These are phyloP conservation scores for Backusella morwellensis DNA, from an alignment of 192 early-diverging fungal species.

Conservation along the genomic window DNA sequence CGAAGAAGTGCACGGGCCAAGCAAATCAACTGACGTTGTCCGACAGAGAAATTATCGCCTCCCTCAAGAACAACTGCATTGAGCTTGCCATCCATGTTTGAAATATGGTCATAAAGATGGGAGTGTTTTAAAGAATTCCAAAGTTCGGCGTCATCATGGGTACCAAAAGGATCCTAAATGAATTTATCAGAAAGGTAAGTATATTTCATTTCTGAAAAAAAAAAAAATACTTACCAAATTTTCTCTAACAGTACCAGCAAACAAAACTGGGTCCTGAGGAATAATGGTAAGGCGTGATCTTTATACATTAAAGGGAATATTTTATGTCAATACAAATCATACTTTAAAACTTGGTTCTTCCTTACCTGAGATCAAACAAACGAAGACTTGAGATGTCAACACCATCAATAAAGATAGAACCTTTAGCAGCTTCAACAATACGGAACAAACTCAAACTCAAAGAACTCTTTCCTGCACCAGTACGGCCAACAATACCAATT, in stretches of 20 bases:
- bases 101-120: slow-evolving; percentile 65
- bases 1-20: slow-evolving; percentile 69
- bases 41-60: slow-evolving; percentile 83
- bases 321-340: background rate
- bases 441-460: slow-evolving; percentile 66
- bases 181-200: background rate
- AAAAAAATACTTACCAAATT: slow-evolving; percentile 36
- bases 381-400: slow-evolving; percentile 57
- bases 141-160: slow-evolving; percentile 52
- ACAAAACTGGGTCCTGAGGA: slow-evolving; percentile 77
- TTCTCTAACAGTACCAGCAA: slow-evolving; percentile 56
- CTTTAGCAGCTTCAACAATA: slow-evolving; percentile 59
- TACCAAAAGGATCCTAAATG: slow-evolving; percentile 45
- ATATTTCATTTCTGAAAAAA: background rate
- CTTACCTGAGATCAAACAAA: slow-evolving; percentile 47
- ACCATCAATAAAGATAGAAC: slow-evolving; percentile 60
- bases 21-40: slow-evolving; percentile 69
- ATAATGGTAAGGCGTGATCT: slow-evolving; percentile 69
- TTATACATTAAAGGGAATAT: background rate
- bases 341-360: background rate
- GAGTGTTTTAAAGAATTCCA: slow-evolving; percentile 71
- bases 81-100: slow-evolving; percentile 59
- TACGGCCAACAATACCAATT: slow-evolving; percentile 65
- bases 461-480: slow-evolving; percentile 70
- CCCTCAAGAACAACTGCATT: slow-evolving; percentile 71